phyloP scores from a whole-genome alignment of 2,329 filamentous ascomycete species.

The Fusarium lyarnte region DNA sequence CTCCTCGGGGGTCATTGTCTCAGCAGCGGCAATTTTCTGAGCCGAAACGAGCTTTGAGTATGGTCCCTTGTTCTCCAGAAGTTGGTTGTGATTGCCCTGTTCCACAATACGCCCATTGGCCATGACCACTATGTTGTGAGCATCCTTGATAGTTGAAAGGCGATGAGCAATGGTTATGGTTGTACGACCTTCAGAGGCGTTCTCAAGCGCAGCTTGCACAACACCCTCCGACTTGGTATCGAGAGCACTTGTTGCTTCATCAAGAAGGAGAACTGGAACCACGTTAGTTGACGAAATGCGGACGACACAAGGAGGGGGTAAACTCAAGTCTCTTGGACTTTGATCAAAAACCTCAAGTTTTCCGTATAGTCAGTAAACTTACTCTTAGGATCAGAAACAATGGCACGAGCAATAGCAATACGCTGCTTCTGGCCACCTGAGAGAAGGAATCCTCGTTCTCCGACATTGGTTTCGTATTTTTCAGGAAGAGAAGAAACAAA shows the following conservation, averaged over 20 bases:
- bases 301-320: not conserved
- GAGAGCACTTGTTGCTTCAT: conserved; percentile 93
- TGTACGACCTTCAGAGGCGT: conserved; percentile 84
- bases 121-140: conserved; percentile 97
- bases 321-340: not conserved
- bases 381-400: conserved; percentile 89
- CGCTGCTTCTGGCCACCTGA: conserved; percentile 97
- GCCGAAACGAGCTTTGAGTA: conserved; percentile 90
- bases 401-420: conserved; percentile 90
- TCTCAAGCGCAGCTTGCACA: conserved; percentile 91
- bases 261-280: conserved; percentile 77
- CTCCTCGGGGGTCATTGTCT: conserved; percentile 62
- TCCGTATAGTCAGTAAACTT: conserved; percentile 35
- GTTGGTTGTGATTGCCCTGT: conserved; percentile 85
- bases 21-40: conserved; percentile 78
- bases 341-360: not conserved
- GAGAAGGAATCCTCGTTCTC: conserved; percentile 90
- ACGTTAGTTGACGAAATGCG: conserved; percentile 2
- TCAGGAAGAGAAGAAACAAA: conserved; percentile 86
- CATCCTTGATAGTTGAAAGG: conserved; percentile 91
- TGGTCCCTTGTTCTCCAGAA: conserved; percentile 75
- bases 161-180: conserved; percentile 97
- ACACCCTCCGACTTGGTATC: conserved; percentile 96
- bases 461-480: conserved; percentile 93
- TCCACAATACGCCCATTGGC: conserved; percentile 85